These are phyloP conservation scores for Talaromyces sp. DNA, from an alignment of 2,329 filamentous ascomycete species.

Conservation along the genomic window DNA sequence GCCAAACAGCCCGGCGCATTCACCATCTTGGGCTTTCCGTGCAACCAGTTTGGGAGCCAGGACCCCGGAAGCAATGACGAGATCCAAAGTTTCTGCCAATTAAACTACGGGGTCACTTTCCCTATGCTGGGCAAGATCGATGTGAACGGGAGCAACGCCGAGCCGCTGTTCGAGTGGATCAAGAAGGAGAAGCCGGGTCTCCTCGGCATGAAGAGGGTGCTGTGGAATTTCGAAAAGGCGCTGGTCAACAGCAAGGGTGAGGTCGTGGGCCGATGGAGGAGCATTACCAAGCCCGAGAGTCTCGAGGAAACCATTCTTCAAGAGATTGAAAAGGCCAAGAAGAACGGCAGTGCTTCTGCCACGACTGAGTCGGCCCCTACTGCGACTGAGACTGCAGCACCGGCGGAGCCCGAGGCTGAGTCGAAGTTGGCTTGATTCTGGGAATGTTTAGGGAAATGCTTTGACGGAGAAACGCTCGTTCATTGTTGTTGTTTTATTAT, in stretches of 20 bases:
- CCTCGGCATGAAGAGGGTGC: slow-evolving; percentile 81
- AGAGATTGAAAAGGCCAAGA: slow-evolving; percentile 58
- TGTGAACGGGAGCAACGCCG: slow-evolving; percentile 80
- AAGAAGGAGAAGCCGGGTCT: slow-evolving; percentile 70
- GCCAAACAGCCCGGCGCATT: slow-evolving; percentile 69
- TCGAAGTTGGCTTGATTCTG: slow-evolving; percentile 4
- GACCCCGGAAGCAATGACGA: slow-evolving; percentile 79
- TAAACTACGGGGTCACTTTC: slow-evolving; percentile 93
- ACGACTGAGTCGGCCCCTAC: slow-evolving; percentile 2
- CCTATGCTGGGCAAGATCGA: slow-evolving; percentile 88
- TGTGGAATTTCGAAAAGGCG: slow-evolving; percentile 99
- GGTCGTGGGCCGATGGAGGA: slow-evolving; percentile 82
- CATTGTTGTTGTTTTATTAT: neutral
- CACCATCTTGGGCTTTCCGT: slow-evolving; percentile 88
- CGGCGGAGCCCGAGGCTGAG: slow-evolving; percentile 4
- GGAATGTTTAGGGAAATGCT: neutral
- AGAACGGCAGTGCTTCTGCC: slow-evolving; percentile 18
- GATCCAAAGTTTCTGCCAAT: slow-evolving; percentile 77
- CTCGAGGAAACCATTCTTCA: slow-evolving; percentile 71
- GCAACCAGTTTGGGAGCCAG: slow-evolving; percentile 93
- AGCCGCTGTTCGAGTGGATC: slow-evolving; percentile 72
- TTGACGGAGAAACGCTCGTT: neutral
- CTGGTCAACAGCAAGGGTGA: slow-evolving; percentile 77
- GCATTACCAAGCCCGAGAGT: slow-evolving; percentile 75
- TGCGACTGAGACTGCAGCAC: slow-evolving; percentile 3